Percentiles rank a stretch among this genome's conserved stretches.
Conservation (phyloP, 208 protist species). For the Crithidia expoeki region DNA sequence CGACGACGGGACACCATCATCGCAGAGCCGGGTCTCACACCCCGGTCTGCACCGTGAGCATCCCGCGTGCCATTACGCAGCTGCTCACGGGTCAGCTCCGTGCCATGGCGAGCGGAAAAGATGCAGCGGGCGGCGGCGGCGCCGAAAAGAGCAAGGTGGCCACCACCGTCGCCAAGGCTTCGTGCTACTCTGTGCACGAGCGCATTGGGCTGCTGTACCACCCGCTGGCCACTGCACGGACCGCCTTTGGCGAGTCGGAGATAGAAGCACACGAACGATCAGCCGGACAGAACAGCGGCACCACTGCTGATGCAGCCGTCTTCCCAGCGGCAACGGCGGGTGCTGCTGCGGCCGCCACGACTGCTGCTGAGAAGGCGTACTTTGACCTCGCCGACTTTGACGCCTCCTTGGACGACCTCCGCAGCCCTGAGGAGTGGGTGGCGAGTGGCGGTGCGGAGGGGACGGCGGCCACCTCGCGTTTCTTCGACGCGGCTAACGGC, state of each 20-base stretch:
- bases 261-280: slow-evolving; percentile 29
- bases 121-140: neutral
- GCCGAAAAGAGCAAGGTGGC: neutral
- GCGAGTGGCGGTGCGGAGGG: slow-evolving; percentile 48
- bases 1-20: neutral
- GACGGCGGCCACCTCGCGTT: slow-evolving; percentile 84
- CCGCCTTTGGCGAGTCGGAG: slow-evolving; percentile 66
- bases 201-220: slow-evolving; percentile 68
- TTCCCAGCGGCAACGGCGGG: neutral
- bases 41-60: slow-evolving; percentile 19
- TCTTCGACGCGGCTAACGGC: slow-evolving; percentile 53
- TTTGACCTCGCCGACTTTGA: slow-evolving; percentile 91
- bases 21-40: slow-evolving; percentile 10
- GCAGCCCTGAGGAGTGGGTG: slow-evolving; percentile 85
- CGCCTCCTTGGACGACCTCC: slow-evolving; percentile 64
- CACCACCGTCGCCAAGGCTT: neutral
- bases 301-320: neutral
- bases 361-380: slow-evolving; percentile 47
- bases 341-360: slow-evolving; percentile 1
- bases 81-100: slow-evolving; percentile 9
- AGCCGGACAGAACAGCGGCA: neutral
- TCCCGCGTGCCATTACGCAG: slow-evolving; percentile 19
- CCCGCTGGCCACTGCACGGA: slow-evolving; percentile 70
- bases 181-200: slow-evolving; percentile 40
- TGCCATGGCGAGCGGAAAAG: neutral